Conservation (phyloP, 177 flowering plant species). For the Vitis hybrid region DNA sequence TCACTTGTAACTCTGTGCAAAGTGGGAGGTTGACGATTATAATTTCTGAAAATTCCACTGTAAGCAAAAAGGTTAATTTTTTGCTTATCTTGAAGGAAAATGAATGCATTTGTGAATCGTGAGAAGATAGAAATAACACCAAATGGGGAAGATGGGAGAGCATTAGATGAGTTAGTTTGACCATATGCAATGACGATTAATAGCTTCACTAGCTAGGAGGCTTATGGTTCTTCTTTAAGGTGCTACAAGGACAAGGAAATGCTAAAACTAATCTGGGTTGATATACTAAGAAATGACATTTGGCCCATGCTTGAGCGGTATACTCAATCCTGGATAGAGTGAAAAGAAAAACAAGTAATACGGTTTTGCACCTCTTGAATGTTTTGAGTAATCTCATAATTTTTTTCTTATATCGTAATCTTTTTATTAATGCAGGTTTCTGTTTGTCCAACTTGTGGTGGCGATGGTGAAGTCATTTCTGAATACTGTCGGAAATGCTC, state of each 20-base stretch:
- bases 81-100: too few relatives aligned
- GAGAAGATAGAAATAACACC: too few relatives aligned
- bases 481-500: slow-evolving; percentile 87
- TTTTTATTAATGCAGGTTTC: slow-evolving; percentile 59
- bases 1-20: too few relatives aligned
- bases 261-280: neutral
- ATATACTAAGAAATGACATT: neutral
- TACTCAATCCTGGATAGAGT: neutral
- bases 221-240: neutral
- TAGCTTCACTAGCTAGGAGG: neutral
- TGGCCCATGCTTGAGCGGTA: neutral
- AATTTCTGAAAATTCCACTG: too few relatives aligned
- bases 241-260: neutral
- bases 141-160: slow-evolving; percentile 2
- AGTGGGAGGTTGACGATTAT: too few relatives aligned
- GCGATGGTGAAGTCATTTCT: slow-evolving; percentile 88
- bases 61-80: too few relatives aligned
- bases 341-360: neutral
- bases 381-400: neutral
- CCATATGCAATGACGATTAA: neutral
- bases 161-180: neutral
- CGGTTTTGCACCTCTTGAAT: neutral
- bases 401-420: neutral
- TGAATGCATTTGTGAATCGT: too few relatives aligned
- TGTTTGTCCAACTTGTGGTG: slow-evolving; percentile 92